Percentiles rank a stretch among this genome's conserved stretches.
Conservation (phyloP, 129 eudicot genomes). For the Pulicaria dysenterica region DNA sequence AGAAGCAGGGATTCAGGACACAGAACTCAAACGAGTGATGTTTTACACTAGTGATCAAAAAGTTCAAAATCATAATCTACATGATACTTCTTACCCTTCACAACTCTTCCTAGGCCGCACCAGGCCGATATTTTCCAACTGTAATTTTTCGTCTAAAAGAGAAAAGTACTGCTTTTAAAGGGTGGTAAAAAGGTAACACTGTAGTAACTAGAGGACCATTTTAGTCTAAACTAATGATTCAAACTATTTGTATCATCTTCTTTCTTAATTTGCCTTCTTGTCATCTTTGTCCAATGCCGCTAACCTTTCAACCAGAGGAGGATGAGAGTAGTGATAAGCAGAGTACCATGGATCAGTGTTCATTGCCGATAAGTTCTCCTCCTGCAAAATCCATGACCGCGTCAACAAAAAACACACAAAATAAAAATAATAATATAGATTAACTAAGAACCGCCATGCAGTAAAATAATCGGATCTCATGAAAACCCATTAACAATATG, state of each 20-base stretch:
- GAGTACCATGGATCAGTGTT: slow-evolving; percentile 99
- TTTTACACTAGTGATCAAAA: slow-evolving; percentile 19
- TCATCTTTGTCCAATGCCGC: slow-evolving; percentile 74
- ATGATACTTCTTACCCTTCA: slow-evolving; percentile 19
- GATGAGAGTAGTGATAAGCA: slow-evolving; percentile 94
- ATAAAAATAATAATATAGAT: background rate
- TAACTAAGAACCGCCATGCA: background rate
- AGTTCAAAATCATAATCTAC: slow-evolving; percentile 16
- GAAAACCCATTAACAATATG: background rate
- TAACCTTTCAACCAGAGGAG: slow-evolving; percentile 95
- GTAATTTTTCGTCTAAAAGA: too few relatives aligned
- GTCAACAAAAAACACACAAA: background rate
- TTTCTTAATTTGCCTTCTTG: slow-evolving; percentile 67
- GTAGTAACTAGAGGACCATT: too few relatives aligned
- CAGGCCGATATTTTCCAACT: too few relatives aligned
- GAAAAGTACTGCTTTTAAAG: too few relatives aligned
- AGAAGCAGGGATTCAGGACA: background rate
- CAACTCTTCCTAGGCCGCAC: too few relatives aligned
- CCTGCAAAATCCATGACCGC: slow-evolving; percentile 43
- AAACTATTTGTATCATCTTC: slow-evolving; percentile 9
- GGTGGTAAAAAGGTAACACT: too few relatives aligned
- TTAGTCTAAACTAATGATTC: too few relatives aligned
- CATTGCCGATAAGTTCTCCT: slow-evolving; percentile 92
- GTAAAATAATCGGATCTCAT: background rate
- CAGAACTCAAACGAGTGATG: background rate